These are phyloP conservation scores for Aspergillus candidus DNA, from an alignment of 2,329 filamentous ascomycete species.

Conservation along the genomic window DNA sequence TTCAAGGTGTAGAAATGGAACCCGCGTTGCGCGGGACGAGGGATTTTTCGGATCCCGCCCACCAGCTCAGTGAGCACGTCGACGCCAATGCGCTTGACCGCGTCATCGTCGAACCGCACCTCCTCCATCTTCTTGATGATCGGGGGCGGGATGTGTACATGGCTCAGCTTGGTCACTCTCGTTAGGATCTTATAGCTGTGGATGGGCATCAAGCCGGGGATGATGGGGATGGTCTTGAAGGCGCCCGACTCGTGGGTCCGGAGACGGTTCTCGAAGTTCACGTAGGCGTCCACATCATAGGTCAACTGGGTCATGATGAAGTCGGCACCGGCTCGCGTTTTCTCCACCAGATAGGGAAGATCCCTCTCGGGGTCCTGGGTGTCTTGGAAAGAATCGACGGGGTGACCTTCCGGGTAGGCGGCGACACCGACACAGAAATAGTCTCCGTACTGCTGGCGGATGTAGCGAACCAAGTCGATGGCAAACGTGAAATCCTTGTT, in stretches of 20 bases:
- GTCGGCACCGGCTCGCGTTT: slow-evolving; percentile 84
- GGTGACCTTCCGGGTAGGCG: slow-evolving; percentile 90
- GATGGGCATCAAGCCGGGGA: slow-evolving; percentile 94
- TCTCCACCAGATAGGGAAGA: slow-evolving; percentile 82
- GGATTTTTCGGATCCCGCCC: slow-evolving; percentile 64
- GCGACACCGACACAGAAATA: slow-evolving; percentile 97
- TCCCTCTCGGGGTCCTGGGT: slow-evolving; percentile 61
- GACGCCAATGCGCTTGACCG: slow-evolving; percentile 44
- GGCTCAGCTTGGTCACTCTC: slow-evolving; percentile 87
- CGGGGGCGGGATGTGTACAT: slow-evolving; percentile 69
- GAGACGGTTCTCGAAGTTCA: slow-evolving; percentile 68
- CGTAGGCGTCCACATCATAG: slow-evolving; percentile 81
- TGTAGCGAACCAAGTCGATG: slow-evolving; percentile 82
- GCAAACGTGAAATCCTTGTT: slow-evolving; percentile 83
- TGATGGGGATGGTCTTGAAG: slow-evolving; percentile 82
- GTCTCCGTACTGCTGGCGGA: slow-evolving; percentile 75
- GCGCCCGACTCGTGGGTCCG: slow-evolving; percentile 74
- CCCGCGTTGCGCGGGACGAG: slow-evolving; percentile 58
- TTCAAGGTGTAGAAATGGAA: slow-evolving; percentile 99
- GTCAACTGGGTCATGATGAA: slow-evolving; percentile 99
- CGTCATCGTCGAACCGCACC: slow-evolving; percentile 43
- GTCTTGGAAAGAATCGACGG: slow-evolving; percentile 83
- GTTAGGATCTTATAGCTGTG: slow-evolving; percentile 96
- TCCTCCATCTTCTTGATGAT: slow-evolving; percentile 58
- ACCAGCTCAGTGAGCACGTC: slow-evolving; percentile 76